A percentile compares a stretch with the other conserved stretches of the same genome.
These are phyloP conservation scores for Rhamnella rubrinervis DNA, from an alignment of 331 rosid species.

Conservation along the genomic window DNA sequence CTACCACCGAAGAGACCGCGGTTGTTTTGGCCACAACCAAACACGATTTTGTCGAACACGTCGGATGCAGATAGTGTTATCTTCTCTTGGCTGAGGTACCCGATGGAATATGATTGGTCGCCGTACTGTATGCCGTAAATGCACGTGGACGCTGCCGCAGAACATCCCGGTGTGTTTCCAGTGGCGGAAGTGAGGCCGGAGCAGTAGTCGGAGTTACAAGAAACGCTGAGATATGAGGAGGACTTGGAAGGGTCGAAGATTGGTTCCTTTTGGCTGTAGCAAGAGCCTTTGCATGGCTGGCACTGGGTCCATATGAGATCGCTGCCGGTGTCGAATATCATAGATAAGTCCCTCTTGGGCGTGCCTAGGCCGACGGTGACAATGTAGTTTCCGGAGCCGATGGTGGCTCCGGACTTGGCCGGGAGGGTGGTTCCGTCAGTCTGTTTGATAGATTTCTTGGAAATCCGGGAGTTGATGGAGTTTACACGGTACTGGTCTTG, in stretches of 20 bases:
- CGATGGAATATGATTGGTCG: constrained; percentile 49
- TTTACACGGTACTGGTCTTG: not conserved
- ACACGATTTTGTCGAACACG: constrained; percentile 28
- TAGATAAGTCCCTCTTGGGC: constrained; percentile 48
- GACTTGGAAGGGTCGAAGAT: constrained; percentile 47
- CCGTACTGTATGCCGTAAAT: constrained; percentile 47
- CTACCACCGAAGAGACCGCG: constrained; percentile 35
- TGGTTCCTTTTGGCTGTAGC: constrained; percentile 45
- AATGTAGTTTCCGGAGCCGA: constrained; percentile 46
- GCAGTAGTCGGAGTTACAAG: constrained; percentile 36
- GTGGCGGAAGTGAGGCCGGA: constrained; percentile 39
- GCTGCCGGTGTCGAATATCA: constrained; percentile 53
- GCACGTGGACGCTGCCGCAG: constrained; percentile 27
- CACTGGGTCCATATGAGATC: constrained; percentile 74
- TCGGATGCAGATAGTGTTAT: constrained; percentile 34
- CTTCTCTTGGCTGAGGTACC: constrained; percentile 51
- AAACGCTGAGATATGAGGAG: constrained; percentile 33
- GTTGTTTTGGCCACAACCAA: constrained; percentile 67
- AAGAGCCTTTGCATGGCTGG: constrained; percentile 41
- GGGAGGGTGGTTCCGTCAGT: constrained; percentile 30
- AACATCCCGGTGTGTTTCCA: constrained; percentile 39
- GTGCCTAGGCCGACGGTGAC: constrained; percentile 60
- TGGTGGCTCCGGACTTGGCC: constrained; percentile 35
- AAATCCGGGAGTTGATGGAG: constrained; percentile 30
- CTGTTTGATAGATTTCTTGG: not conserved